Base-by-base conservation (phyloP, 768 basidiomycete species). In the Phlebiopsis gigantea region DNA sequence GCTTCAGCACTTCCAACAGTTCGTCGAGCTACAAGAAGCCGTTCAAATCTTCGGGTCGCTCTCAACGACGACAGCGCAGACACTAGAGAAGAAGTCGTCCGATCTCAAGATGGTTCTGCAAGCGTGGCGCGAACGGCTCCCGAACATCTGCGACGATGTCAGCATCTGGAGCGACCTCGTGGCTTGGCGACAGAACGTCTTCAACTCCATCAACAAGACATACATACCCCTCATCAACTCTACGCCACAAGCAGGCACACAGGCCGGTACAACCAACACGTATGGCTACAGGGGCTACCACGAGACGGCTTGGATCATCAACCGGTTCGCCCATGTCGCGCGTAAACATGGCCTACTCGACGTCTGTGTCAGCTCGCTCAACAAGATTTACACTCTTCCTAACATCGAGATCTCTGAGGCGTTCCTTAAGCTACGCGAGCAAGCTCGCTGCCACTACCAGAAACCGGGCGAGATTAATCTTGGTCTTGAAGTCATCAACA, bases 321-420 rank as follows among this genome's bases (percentile, higher is more conserved):
- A 99, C 69, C 88, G 97, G 15, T 98, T 99, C 67, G 97, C 97
- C 8, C 96, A 99, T 72, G 94, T 98, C 54, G 97, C 97, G 21
- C 82, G 97, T 57, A 96, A 98, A 72, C 97, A 99, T 66, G 90
- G 95, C 59, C 80, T 99, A 6, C 79, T 95, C 45, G 97, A 99
- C 47, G 97, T 97, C 41, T 98, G 97, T 75, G 93, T 92, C 73
- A 90, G 81, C 5, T 90, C 90, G 1, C 78, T 99, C 65, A 94
- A 89, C 70, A 98, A 94, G 74, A 99, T 99, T 62, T 99, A 99
- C 72, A 95, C 93, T 0, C 77, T 99, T 19, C 97, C 97, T 21
- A 99, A 99, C 69, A 99, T 99, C 71, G 97, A 99, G 73, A 99
- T 99, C 59, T 96, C 97, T 2, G 97, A 99, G 69, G 97, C 97